Percentiles rank a stretch among this genome's conserved stretches.
These are phyloP conservation scores for Blastomyces emzantsi DNA, from an alignment of 2,329 filamentous ascomycete species.

Conservation along the genomic window DNA sequence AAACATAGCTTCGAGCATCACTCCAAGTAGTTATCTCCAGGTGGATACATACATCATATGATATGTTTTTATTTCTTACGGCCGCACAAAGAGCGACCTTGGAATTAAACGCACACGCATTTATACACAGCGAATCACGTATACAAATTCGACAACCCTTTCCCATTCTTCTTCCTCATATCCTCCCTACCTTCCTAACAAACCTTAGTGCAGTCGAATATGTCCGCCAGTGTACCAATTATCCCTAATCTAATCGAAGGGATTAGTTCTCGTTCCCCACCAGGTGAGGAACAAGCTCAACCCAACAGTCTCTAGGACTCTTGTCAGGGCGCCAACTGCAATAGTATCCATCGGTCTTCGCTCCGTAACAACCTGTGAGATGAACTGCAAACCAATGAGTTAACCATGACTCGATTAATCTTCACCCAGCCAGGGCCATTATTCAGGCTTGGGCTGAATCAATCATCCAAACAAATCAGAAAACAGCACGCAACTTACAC, in stretches of 20 bases:
- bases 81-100: neutral
- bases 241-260: conserved; percentile 65
- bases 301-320: conserved; percentile 86
- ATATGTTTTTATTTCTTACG: neutral
- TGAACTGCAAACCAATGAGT: conserved; percentile 50
- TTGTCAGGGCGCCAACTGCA: conserved; percentile 72
- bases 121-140: neutral
- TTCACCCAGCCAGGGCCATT: neutral
- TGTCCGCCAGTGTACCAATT: neutral
- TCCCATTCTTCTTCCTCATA: neutral
- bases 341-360: conserved; percentile 87
- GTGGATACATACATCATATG: neutral
- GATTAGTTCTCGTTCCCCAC: conserved; percentile 95
- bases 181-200: neutral
- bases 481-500: conserved; percentile 49
- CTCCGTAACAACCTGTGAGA: conserved; percentile 80
- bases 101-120: neutral
- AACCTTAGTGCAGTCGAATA: neutral
- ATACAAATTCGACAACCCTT: neutral
- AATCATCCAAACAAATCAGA: neutral
- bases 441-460: too few relatives aligned
- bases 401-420: neutral
- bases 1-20: neutral
- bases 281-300: conserved; percentile 88
- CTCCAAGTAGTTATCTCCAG: neutral